phyloP scores from a whole-genome alignment of 1,139 yeast species.

The Meyerozyma carpophila region DNA sequence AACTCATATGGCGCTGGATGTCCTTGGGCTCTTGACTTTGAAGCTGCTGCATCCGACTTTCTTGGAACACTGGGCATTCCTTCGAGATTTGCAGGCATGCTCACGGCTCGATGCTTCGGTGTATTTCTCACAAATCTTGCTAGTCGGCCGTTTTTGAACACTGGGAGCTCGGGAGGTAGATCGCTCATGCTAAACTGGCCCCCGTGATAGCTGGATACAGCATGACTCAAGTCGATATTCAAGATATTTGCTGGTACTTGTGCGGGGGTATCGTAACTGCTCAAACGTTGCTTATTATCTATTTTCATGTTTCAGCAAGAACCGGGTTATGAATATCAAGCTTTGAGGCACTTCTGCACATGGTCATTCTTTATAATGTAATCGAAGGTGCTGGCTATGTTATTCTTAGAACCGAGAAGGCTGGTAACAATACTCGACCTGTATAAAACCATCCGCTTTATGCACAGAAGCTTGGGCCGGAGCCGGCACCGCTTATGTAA shows the following conservation, averaged over 20 bases:
- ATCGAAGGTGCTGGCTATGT: slow-evolving; percentile 1
- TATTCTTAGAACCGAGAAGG: neutral
- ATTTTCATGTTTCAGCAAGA: neutral
- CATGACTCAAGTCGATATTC: slow-evolving; percentile 24
- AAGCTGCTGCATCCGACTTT: neutral
- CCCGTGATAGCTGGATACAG: slow-evolving; percentile 26
- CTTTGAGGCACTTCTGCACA: neutral
- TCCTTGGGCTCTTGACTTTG: no score
- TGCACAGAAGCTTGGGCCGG: neutral
- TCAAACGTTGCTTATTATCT: slow-evolving; percentile 19
- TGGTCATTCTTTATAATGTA: neutral
- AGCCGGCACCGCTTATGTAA: neutral
- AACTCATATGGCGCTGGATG: no score
- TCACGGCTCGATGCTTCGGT: slow-evolving; percentile 15
- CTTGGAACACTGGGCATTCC: neutral
- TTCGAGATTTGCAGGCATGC: slow-evolving; percentile 16
- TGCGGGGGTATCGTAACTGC: slow-evolving; percentile 20
- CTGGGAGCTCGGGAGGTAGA: slow-evolving; percentile 27
- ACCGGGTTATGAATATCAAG: neutral
- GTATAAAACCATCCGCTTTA: neutral
- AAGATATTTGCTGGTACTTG: slow-evolving; percentile 17
- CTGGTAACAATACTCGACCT: slow-evolving; percentile 1
- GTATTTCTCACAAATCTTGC: slow-evolving; percentile 12
- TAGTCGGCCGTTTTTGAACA: slow-evolving; percentile 21
- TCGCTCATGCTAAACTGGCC: slow-evolving; percentile 21